Conservation (phyloP, 2,329 filamentous ascomycete genomes). For the Phialophora verrucosa region DNA sequence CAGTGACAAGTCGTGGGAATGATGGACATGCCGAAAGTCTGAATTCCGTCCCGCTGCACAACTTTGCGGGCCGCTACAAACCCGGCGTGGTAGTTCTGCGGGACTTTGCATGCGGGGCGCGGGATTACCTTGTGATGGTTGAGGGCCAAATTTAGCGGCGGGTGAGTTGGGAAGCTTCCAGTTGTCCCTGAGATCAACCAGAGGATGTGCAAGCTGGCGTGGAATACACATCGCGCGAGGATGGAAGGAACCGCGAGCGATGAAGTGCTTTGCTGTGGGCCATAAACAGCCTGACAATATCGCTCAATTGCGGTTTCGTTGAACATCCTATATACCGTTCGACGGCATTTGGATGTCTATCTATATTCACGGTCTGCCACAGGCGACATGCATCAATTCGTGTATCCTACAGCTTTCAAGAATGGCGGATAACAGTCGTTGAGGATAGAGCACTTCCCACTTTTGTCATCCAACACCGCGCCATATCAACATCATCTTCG, state of each 20-base stretch:
- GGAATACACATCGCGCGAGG: neutral
- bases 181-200: neutral
- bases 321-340: neutral
- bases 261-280: neutral
- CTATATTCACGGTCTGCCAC: neutral
- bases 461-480: neutral
- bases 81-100: too few relatives aligned
- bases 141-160: neutral
- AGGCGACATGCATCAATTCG: neutral
- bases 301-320: neutral
- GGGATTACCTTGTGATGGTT: neutral
- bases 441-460: neutral
- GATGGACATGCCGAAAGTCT: too few relatives aligned
- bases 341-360: neutral
- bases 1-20: too few relatives aligned
- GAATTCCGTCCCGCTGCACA: too few relatives aligned
- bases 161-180: neutral
- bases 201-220: neutral
- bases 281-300: neutral
- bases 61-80: too few relatives aligned
- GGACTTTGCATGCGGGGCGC: neutral
- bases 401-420: neutral
- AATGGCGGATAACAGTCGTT: neutral
- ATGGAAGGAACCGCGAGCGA: neutral
- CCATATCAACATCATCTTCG: neutral